Evolutionary conservation across 1,284 basidiomycete genomes (phyloP).

Genomic region (Ustilago tritici): DNA sequence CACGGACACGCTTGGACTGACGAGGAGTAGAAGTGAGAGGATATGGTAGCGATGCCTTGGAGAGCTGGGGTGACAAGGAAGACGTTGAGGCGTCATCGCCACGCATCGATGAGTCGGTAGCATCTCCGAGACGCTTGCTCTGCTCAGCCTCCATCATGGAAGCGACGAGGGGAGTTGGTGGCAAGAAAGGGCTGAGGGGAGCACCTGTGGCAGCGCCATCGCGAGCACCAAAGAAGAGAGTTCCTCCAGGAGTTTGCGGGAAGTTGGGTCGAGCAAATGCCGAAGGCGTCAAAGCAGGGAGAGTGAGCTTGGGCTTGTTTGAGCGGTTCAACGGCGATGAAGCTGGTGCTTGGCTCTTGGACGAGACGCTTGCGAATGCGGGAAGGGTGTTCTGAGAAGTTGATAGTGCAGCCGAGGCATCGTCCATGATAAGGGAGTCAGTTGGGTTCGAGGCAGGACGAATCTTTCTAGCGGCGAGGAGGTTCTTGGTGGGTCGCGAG

Average conservation of each 20-base stretch:
- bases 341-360: conserved; percentile 16
- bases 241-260: conserved; percentile 61
- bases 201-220: conserved; percentile 62
- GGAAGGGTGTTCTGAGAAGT: conserved; percentile 3
- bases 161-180: conserved; percentile 59
- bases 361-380: conserved; percentile 22
- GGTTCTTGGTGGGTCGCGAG: conserved; percentile 29
- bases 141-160: conserved; percentile 54
- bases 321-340: conserved; percentile 24
- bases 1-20: conserved; percentile 27
- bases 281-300: conserved; percentile 32
- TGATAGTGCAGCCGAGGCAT: conserved; percentile 5
- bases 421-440: conserved; percentile 1
- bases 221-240: conserved; percentile 55
- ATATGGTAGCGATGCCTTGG: conserved; percentile 21
- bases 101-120: conserved; percentile 9
- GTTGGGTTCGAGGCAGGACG: conserved; percentile 18
- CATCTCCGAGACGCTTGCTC: conserved; percentile 19
- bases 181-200: conserved; percentile 62
- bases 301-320: conserved; percentile 41
- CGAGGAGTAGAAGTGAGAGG: conserved; percentile 31
- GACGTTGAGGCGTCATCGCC: conserved; percentile 11
- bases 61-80: conserved; percentile 28
- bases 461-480: conserved; percentile 36
- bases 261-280: conserved; percentile 48